phyloP scores from a whole-genome alignment of 257 asterid genomes.

The Prunella vulgaris region DNA sequence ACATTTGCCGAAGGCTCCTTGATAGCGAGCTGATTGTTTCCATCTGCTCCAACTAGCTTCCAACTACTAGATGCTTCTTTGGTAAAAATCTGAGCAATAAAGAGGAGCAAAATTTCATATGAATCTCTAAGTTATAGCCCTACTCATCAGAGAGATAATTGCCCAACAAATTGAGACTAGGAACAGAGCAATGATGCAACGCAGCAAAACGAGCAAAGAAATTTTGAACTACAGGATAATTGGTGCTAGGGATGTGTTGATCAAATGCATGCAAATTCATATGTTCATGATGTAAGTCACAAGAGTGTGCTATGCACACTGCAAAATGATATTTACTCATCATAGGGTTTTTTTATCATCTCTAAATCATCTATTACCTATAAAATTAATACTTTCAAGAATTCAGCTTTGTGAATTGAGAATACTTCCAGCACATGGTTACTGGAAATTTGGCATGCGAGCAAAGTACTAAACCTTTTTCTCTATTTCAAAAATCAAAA shows the following conservation, averaged over 20 bases:
- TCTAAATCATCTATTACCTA: neutral
- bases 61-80: constrained; percentile 87
- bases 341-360: neutral
- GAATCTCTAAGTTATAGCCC: neutral
- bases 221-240: neutral
- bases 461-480: neutral
- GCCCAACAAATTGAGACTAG: neutral
- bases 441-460: neutral
- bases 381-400: neutral
- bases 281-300: neutral
- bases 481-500: neutral
- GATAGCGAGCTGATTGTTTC: constrained; percentile 44
- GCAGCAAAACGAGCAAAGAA: constrained; percentile 3
- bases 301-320: too few species aligned
- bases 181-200: neutral
- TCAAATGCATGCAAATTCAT: neutral
- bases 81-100: constrained; percentile 52
- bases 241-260: neutral
- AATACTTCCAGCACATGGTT: neutral
- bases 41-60: constrained; percentile 70
- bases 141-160: neutral
- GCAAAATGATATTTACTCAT: too few species aligned
- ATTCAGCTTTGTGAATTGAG: neutral
- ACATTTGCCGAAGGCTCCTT: constrained; percentile 85
- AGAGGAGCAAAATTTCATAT: neutral